Evolutionary conservation across 2,329 filamentous ascomycete species (phyloP).

Genomic region (Neopestalotiopsis sp.): DNA sequence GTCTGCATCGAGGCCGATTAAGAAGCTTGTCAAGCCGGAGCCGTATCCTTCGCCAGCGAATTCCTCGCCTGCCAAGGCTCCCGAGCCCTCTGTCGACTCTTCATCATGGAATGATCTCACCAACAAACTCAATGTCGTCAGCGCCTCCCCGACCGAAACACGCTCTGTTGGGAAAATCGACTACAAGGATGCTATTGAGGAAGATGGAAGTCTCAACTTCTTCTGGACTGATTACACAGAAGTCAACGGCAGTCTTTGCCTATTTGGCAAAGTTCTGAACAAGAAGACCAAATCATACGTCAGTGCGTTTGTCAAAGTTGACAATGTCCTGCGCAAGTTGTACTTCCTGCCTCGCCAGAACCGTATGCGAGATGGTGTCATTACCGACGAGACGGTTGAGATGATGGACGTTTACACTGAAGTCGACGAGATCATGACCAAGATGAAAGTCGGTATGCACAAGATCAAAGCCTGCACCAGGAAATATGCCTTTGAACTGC

Average conservation of each 20-base stretch:
- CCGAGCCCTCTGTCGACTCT: conserved; percentile 71
- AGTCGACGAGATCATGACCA: conserved; percentile 86
- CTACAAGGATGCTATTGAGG: conserved; percentile 85
- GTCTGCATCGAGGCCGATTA: conserved; percentile 76
- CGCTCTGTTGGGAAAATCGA: conserved; percentile 79
- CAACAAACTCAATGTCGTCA: conserved; percentile 83
- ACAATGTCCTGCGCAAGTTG: conserved; percentile 91
- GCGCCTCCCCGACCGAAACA: conserved; percentile 69
- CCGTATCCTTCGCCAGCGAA: conserved; percentile 72
- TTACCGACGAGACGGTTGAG: conserved; percentile 77
- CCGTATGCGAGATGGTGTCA: conserved; percentile 60
- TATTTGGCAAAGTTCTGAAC: conserved; percentile 96
- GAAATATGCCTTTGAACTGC: conserved; percentile 95
- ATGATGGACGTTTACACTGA: conserved; percentile 92
- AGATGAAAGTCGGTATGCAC: conserved; percentile 82
- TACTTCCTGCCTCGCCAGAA: conserved; percentile 86
- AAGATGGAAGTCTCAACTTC: conserved; percentile 88
- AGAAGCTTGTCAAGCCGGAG: conserved; percentile 73
- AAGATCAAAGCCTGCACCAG: conserved; percentile 90
- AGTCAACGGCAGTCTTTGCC: conserved; percentile 85
- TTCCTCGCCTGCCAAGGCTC: conserved; percentile 74
- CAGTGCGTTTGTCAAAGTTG: conserved; percentile 94
- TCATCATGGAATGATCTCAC: conserved; percentile 89
- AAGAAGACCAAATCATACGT: conserved; percentile 79
- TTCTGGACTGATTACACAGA: conserved; percentile 99